Base-by-base conservation (phyloP, 805 yeast genomes). In the Candida pseudoglaebosa region DNA sequence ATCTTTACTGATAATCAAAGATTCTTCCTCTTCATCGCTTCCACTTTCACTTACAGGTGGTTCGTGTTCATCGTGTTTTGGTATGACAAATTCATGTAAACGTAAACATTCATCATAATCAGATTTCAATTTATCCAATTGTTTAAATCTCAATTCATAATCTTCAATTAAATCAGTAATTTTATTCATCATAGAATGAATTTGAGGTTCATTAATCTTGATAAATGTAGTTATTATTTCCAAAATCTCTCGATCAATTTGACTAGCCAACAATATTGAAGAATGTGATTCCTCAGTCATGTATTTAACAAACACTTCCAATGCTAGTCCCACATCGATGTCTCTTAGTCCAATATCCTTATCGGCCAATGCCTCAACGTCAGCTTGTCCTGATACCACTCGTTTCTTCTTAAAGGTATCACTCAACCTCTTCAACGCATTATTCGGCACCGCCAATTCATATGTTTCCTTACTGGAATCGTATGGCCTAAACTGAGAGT, bases 131-230 rank as follows among this genome's bases (percentile, higher is more conserved):
- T 52, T 47, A 35, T 65, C 71, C 20, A 65, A 52, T 4, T 44
- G 47, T 4, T 41, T 42, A 38, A 55, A 57, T 3, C 52, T 39
- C 10, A 42, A 31, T 10, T 46, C 49, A 37, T 68, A 68, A 15
- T 57, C 60, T 4, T 40, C 43, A 13, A 57, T 50, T 8, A 57
- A 38, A 1, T 53, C 52, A 9, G 47, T 46, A 21, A 65, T 49
- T 10, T 49, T 49, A 2, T 50, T 50, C 33, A 65, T 36, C 1
- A 49, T 43, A 4, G 41, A 32, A 7, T 54, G 45, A 7, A 66
- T 50, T 30, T 48, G 56, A 0, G 72, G 68, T 40, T 69, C 73
- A 34, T 66, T 51, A 5, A 39, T 38, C 40, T 67, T 68, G 10
- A 68, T 50, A 42, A 62, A 67, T 5, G 44, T 47, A 12, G 68